These are phyloP conservation scores for Paramyrothecium sp. DNA, from an alignment of 2,329 filamentous ascomycete genomes.

Conservation along the genomic window DNA sequence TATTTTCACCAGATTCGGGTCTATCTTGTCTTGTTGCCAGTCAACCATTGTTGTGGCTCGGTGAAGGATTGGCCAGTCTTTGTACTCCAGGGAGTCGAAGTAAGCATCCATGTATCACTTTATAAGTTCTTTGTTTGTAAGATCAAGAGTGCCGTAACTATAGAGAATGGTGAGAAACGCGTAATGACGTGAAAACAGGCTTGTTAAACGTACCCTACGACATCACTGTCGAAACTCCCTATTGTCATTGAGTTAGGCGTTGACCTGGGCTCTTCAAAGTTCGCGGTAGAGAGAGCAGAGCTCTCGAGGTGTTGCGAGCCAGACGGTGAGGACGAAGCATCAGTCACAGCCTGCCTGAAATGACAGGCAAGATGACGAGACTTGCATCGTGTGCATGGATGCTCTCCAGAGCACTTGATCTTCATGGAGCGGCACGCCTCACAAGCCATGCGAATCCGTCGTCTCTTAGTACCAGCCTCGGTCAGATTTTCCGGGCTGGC, in stretches of 20 bases:
- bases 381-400: constrained; percentile 28
- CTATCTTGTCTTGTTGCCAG: constrained; percentile 18
- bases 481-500: constrained; percentile 11
- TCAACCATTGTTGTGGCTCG: constrained; percentile 16
- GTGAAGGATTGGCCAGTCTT: constrained; percentile 18
- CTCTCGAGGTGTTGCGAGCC: constrained; percentile 6
- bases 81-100: constrained; percentile 15
- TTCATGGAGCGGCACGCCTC: constrained; percentile 30
- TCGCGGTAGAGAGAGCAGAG: background rate
- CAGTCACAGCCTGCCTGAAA: background rate
- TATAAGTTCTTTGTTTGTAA: constrained; percentile 1
- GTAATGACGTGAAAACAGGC: too few relatives aligned
- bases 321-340: background rate
- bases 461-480: constrained; percentile 24
- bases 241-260: background rate
- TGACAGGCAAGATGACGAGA: constrained; percentile 10
- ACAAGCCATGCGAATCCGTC: constrained; percentile 25
- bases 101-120: constrained; percentile 16
- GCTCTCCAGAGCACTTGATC: constrained; percentile 29
- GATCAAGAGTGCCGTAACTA: constrained; percentile 10
- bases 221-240: background rate
- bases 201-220: constrained; percentile 1
- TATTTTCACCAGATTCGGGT: constrained; percentile 15
- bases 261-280: background rate
- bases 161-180: too few relatives aligned